Conservation (phyloP, 305 asterid species). For the Withania somnifera region DNA sequence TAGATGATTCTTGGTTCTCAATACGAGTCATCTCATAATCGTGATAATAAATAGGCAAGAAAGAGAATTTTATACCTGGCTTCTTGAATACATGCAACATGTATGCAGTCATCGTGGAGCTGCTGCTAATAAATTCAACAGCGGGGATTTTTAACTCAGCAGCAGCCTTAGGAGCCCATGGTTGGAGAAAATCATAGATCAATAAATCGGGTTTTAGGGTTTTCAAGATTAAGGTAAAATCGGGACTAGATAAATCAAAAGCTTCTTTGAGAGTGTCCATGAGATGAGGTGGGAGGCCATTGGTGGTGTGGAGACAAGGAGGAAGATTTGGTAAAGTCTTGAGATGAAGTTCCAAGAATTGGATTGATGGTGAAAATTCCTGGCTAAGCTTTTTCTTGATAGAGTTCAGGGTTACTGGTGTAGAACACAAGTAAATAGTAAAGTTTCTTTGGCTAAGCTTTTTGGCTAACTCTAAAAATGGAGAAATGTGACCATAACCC, state of each 20-base stretch:
- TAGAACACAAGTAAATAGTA: not conserved
- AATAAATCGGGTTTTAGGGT: too few relatives aligned
- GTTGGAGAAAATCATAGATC: too few relatives aligned
- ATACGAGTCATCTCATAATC: not conserved
- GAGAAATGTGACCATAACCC: not conserved
- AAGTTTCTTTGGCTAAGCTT: not conserved
- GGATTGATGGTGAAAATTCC: not conserved
- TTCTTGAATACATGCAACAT: not conserved
- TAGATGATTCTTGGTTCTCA: not conserved
- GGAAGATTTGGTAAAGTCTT: too few relatives aligned
- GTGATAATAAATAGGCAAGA: not conserved
- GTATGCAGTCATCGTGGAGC: not conserved
- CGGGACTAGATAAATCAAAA: too few relatives aligned
- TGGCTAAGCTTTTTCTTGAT: not conserved
- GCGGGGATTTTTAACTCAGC: not conserved
- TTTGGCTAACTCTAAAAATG: not conserved
- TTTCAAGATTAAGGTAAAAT: too few relatives aligned
- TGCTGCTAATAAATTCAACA: not conserved
- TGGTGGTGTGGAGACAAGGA: too few relatives aligned
- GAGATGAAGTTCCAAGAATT: too few relatives aligned
- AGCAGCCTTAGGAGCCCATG: not conserved
- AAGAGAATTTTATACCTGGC: slow-evolving; percentile 6
- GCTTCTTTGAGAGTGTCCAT: too few relatives aligned
- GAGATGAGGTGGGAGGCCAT: too few relatives aligned
- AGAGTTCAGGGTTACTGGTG: not conserved